phyloP scores from a whole-genome alignment of 805 yeast species.

The Candida tibetensis region DNA sequence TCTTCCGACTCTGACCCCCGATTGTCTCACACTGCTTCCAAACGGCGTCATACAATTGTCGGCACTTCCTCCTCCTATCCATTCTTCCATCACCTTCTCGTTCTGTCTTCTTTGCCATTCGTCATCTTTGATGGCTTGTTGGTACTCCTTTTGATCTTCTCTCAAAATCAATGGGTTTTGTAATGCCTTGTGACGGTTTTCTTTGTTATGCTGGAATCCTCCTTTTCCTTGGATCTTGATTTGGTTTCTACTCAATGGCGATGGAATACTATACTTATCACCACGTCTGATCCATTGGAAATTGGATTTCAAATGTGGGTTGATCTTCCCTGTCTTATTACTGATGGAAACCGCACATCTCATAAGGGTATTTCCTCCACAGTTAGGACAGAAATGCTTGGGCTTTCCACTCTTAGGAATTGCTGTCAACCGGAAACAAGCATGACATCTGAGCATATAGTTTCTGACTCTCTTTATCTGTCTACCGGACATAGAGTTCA shows the following conservation, averaged over 20 bases:
- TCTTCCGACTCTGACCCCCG: conserved; percentile 77
- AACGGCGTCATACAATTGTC: conserved; percentile 89
- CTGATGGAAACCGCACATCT: conserved; percentile 89
- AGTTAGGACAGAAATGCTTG: conserved; percentile 87
- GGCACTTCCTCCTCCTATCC: conserved; percentile 94
- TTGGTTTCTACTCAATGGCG: conserved; percentile 83
- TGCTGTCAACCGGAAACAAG: conserved; percentile 83
- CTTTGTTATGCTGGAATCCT: conserved; percentile 71
- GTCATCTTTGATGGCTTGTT: conserved; percentile 81
- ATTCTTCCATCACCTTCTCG: conserved; percentile 80
- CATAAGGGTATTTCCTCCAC: conserved; percentile 90
- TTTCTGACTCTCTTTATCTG: conserved; percentile 82
- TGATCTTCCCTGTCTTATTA: conserved; percentile 72
- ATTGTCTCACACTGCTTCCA: conserved; percentile 37
- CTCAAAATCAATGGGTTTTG: conserved; percentile 59
- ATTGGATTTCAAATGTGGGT: conserved; percentile 85
- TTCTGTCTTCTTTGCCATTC: conserved; percentile 83
- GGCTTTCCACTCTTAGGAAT: conserved; percentile 73
- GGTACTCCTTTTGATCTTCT: conserved; percentile 94
- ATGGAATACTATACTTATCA: conserved; percentile 72
- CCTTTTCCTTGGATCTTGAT: conserved; percentile 71
- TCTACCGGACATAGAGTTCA: conserved; percentile 80
- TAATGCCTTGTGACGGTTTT: conserved; percentile 48
- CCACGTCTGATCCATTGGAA: conserved; percentile 95
- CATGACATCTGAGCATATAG: conserved; percentile 96